Evolutionary conservation across 1,284 basidiomycete genomes (phyloP), one percentile per base, ranked within the genome.

Genomic region (Boletellus deceptivus): DNA sequence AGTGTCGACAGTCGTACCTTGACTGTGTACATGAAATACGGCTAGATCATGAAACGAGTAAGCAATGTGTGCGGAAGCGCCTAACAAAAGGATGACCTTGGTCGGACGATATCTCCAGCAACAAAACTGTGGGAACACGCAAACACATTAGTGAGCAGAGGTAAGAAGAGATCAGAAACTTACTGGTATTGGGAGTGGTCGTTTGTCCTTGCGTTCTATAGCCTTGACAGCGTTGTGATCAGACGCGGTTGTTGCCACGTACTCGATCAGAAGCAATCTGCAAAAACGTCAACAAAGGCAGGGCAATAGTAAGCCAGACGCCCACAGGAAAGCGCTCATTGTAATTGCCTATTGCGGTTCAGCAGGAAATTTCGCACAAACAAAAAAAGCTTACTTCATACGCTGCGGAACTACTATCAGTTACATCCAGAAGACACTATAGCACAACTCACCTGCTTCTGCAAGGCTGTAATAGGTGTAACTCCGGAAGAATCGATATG

Each of bases 21-120:
- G 61, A 93, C 69, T 0, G 90, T 86, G 65, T 92, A 87, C 84
- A 93, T 87, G 66, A 94, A 94, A 70, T 94, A 92, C 0, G 86
- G 76, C 82, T 86, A 52, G 3, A 22, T 14, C 48, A 42, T 22
- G 18, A 46, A 48, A 45, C 52, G 43, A 33, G n/a, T 54, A 39
- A 52, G 46, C 29, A 40, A 33, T 22, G 31, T 9, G 39, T 17
- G 34, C 10, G 29, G 6, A 38, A 43, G 24, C 6, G 43, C 48
- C 11, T 5, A 46, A 10, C 22, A 46, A 20, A 38, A 37, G 11
- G 40, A 48, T 27, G 51, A 81, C 84, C 72, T 93, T 94, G 9
- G 87, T 89, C 0, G 91, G 88, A 34, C 91, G 74, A 67, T 86
- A 93, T 58, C 88, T 75, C 80, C 82, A 87, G 59, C 74, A 86